phyloP scores from a whole-genome alignment of 257 asterid species.

The Paulownia fortunei region DNA sequence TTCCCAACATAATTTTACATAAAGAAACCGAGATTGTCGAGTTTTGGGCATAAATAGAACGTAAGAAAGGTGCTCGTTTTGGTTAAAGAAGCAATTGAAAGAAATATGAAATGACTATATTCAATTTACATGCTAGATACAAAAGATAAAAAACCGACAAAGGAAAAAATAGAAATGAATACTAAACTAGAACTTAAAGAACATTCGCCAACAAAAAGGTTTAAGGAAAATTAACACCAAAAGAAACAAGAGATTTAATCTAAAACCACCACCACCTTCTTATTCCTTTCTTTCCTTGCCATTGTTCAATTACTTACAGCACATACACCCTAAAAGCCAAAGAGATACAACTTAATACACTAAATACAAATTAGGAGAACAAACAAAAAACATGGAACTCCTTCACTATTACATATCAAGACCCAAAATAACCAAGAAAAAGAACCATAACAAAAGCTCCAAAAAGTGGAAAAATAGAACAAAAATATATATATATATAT shows the following conservation, averaged over 20 bases:
- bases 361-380: neutral
- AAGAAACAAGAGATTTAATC: neutral
- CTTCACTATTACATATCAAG: neutral
- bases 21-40: too few relatives aligned
- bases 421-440: neutral
- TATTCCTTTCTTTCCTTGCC: conserved; percentile 23
- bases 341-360: neutral
- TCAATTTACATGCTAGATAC: too few relatives aligned
- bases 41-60: too few relatives aligned
- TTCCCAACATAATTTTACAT: too few relatives aligned
- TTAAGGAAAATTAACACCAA: neutral
- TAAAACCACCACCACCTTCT: conserved; percentile 1
- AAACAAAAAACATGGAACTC: neutral
- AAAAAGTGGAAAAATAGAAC: neutral
- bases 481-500: neutral
- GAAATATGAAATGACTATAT: too few relatives aligned
- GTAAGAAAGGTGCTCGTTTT: too few relatives aligned
- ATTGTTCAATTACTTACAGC: conserved; percentile 8
- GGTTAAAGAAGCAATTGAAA: too few relatives aligned
- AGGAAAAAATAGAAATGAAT: neutral
- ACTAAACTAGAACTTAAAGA: neutral
- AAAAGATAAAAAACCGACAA: too few relatives aligned
- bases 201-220: too few relatives aligned
- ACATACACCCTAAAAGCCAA: neutral
- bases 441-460: neutral